Base-by-base conservation (phyloP, 1,284 basidiomycete genomes). In the Cutaneotrichosporon spelunceum region DNA sequence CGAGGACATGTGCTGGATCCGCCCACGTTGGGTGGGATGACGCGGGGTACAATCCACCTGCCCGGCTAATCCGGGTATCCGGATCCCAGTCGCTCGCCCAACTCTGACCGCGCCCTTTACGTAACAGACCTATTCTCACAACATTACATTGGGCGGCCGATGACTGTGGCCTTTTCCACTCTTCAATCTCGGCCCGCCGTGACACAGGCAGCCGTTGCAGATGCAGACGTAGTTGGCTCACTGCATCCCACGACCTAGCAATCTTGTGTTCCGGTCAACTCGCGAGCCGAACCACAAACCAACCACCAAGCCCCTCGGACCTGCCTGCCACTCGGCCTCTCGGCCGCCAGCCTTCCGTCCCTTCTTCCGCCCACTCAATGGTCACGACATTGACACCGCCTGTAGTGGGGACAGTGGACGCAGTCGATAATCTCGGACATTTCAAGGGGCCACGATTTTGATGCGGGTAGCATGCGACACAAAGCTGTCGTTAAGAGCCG, bases 41-140 rank as follows among this genome's bases (percentile, higher is more conserved):
- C 16, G 24, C 26, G 47, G 23, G 47, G 24, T 23, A 24, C 24
- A 11, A 33, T 5, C 8, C 30, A n/a, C 30, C 8, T 33, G 8
- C 13, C 26, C 26, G 45, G 45, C 45, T 48, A 24, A 48, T 48
- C 23, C 45, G 45, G 45, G 45, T 48, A 48, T 48, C 45, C 45
- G 45, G 45, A 24, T 47, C 16, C 36, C 36, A 39, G 16, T 6
- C 19, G 6, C 19, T 42, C 39, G 39, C 39, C 39, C 39, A 42
- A 42, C 39, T 6, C 39, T 42, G 29, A 50, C 27, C 49, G 29
- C 49, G n/a, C 13, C 29, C 16, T 52, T 50, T 52, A 52, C 14
- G 45, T 48, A 48, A 48, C 21, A 5, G 3, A 3, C 10, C 3
- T 13, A n/a, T 5, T 45, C 44, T 45, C 44, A 45, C 44, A 19